These are phyloP conservation scores for Rhodamnia rubescens DNA, from an alignment of 345 rosid species.

Conservation along the genomic window DNA sequence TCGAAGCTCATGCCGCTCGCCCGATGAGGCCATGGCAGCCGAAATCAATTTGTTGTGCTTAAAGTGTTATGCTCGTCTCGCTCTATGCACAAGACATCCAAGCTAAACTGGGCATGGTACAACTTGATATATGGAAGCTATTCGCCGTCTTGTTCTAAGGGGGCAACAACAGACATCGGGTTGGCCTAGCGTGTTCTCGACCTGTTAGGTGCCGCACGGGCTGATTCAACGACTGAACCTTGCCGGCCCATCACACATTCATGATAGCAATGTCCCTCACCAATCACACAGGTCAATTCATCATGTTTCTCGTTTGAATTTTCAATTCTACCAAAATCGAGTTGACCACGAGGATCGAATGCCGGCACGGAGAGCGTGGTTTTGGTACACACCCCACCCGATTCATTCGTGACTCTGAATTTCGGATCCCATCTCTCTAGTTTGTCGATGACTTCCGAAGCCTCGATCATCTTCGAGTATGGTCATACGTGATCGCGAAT, in stretches of 20 bases:
- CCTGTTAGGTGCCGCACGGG: too few species aligned
- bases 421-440: neutral
- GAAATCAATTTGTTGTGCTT: too few species aligned
- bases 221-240: too few species aligned
- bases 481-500: neutral
- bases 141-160: too few species aligned
- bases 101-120: too few species aligned
- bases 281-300: neutral
- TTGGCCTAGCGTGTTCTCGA: too few species aligned
- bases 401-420: neutral
- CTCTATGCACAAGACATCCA: too few species aligned
- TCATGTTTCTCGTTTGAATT: neutral
- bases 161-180: too few species aligned
- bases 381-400: neutral
- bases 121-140: too few species aligned
- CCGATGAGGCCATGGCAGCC: too few species aligned
- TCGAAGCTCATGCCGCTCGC: too few species aligned
- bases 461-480: neutral
- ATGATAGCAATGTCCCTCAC: neutral
- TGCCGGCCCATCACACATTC: neutral
- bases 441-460: neutral
- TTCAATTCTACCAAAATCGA: neutral
- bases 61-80: too few species aligned
- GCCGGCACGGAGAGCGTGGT: neutral
- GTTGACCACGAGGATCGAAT: neutral